phyloP scores from a whole-genome alignment of 495 filamentous ascomycete species.

The Penicillium salamii region DNA sequence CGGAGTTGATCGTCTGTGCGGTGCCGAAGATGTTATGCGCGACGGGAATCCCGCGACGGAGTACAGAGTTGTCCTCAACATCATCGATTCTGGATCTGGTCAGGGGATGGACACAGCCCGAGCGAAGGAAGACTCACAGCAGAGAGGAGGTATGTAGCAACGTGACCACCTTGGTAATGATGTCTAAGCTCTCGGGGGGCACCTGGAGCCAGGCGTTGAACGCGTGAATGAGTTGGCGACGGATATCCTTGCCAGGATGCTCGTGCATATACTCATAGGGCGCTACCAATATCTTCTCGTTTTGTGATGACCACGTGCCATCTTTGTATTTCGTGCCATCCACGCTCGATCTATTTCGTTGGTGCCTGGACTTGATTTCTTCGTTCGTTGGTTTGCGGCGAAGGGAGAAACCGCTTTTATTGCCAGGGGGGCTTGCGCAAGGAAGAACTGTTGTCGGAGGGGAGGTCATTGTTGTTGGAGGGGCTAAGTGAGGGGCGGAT shows the following conservation, averaged over 20 bases:
- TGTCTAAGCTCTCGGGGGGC: conserved; percentile 67
- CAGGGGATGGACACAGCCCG: neutral
- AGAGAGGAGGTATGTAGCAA: conserved; percentile 95
- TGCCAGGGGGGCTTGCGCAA: conserved; percentile 61
- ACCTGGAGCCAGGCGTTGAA: conserved; percentile 92
- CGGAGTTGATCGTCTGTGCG: conserved; percentile 94
- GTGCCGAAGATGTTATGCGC: conserved; percentile 94
- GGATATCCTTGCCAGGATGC: conserved; percentile 90
- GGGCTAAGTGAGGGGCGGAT: conserved; percentile 1
- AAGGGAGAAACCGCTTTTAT: conserved; percentile 25
- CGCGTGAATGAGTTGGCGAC: conserved; percentile 77
- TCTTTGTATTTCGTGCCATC: conserved; percentile 51
- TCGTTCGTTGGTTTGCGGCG: conserved; percentile 46
- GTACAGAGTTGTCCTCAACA: conserved; percentile 78
- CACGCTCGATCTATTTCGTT: conserved; percentile 43
- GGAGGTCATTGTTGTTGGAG: conserved; percentile 19
- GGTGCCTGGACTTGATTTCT: conserved; percentile 33
- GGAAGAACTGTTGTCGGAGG: conserved; percentile 66
- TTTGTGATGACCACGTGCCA: conserved; percentile 63
- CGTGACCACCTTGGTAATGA: conserved; percentile 83
- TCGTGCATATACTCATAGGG: conserved; percentile 86
- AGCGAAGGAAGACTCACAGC: conserved; percentile 45
- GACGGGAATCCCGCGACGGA: conserved; percentile 86
- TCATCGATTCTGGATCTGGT: conserved; percentile 67
- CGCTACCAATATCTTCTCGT: conserved; percentile 75